phyloP scores from a whole-genome alignment of 805 yeast genomes.

The Nakazawaea wickerhamii region DNA sequence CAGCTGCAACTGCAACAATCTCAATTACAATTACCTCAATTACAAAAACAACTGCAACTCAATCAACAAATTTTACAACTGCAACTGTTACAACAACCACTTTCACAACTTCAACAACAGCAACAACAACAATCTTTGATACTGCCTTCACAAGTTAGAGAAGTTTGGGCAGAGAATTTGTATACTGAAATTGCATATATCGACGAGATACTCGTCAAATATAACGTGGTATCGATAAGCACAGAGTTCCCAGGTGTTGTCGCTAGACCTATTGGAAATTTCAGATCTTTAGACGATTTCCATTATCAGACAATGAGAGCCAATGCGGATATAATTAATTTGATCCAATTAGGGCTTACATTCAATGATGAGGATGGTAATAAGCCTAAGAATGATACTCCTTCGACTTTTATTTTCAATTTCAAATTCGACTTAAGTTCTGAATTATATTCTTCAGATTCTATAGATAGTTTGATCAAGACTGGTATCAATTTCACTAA shows the following conservation, averaged over 20 bases:
- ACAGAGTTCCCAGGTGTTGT: slow-evolving; percentile 96
- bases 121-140: slow-evolving; percentile 15
- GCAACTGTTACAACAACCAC: slow-evolving; percentile 17
- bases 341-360: slow-evolving; percentile 83
- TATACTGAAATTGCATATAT: slow-evolving; percentile 61
- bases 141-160: slow-evolving; percentile 50
- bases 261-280: slow-evolving; percentile 93
- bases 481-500: slow-evolving; percentile 78
- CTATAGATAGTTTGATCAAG: slow-evolving; percentile 70
- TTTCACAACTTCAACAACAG: slow-evolving; percentile 15
- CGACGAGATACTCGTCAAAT: slow-evolving; percentile 51
- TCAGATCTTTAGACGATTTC: slow-evolving; percentile 83
- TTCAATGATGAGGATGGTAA: slow-evolving; percentile 64
- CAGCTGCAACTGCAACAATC: slow-evolving; percentile 17
- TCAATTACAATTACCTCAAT: slow-evolving; percentile 15
- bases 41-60: slow-evolving; percentile 17
- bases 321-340: slow-evolving; percentile 79
- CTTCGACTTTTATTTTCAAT: slow-evolving; percentile 95
- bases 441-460: slow-evolving; percentile 87
- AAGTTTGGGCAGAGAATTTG: slow-evolving; percentile 70
- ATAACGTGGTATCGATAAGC: slow-evolving; percentile 61
- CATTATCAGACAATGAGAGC: slow-evolving; percentile 94
- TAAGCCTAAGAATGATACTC: slow-evolving; percentile 54
- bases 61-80: slow-evolving; percentile 15
- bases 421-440: slow-evolving; percentile 70